These are phyloP conservation scores for Tricholoma bakamatsutake DNA, from an alignment of 768 basidiomycete species.

Conservation along the genomic window DNA sequence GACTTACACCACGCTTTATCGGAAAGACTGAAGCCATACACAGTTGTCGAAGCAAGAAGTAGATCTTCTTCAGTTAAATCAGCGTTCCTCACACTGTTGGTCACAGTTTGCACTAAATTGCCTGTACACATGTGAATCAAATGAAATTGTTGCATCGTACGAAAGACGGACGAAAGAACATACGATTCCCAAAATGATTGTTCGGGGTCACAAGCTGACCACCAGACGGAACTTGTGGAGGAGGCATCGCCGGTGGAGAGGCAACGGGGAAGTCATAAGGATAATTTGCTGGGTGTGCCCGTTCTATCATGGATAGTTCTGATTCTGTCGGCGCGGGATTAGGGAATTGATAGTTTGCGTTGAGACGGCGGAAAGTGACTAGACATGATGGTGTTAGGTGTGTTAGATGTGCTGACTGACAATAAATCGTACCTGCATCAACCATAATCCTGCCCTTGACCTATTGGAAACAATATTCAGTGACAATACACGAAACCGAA, in stretches of 20 bases:
- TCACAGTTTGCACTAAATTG: slow-evolving; percentile 13
- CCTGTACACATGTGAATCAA: slow-evolving; percentile 6
- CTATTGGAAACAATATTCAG: slow-evolving; percentile 21
- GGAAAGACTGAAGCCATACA: slow-evolving; percentile 57
- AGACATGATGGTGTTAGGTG: neutral
- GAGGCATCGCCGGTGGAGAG: neutral
- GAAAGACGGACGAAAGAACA: neutral
- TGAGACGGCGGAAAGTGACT: slow-evolving; percentile 47
- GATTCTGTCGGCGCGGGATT: slow-evolving; percentile 23
- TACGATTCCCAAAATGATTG: slow-evolving; percentile 9
- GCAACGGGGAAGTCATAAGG: neutral
- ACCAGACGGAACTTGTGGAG: neutral
- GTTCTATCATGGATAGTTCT: neutral
- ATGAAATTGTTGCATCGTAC: too few species aligned
- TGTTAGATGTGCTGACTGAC: neutral
- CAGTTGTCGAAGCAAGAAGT: slow-evolving; percentile 47
- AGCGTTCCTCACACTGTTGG: slow-evolving; percentile 10
- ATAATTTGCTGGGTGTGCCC: neutral
- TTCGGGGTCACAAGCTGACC: neutral
- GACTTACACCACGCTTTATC: slow-evolving; percentile 56
- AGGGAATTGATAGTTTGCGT: slow-evolving; percentile 46
- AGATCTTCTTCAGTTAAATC: slow-evolving; percentile 48
- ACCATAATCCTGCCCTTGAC: slow-evolving; percentile 56
- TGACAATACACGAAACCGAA: neutral
- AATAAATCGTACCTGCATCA: slow-evolving; percentile 37